Conservation (phyloP, 73 alveolate genomes). For the Tetrahymena elliotti region DNA sequence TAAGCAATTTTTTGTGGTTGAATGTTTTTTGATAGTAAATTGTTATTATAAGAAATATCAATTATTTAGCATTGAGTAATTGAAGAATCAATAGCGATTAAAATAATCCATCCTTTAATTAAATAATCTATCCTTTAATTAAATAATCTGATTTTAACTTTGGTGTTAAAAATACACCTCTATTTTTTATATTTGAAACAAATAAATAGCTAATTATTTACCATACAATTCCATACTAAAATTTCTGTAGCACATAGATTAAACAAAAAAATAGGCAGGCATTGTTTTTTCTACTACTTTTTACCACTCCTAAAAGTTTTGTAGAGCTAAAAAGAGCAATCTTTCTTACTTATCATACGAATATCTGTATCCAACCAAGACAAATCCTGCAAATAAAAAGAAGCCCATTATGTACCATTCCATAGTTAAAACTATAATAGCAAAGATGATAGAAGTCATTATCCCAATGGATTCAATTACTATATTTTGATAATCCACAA, state of each 20-base stretch:
- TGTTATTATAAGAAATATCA: too few species aligned
- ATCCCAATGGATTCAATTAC: neutral
- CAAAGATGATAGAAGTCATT: neutral
- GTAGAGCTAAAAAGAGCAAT: neutral
- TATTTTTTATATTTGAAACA: neutral
- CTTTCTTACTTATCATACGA: neutral
- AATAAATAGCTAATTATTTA: neutral
- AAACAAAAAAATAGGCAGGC: neutral
- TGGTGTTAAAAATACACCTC: neutral
- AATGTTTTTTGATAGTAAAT: too few species aligned
- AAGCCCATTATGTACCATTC: neutral
- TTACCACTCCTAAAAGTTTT: neutral
- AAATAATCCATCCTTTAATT: too few species aligned
- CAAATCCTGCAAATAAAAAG: neutral
- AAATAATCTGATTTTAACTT: neutral
- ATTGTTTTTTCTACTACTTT: neutral
- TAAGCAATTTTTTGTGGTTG: neutral
- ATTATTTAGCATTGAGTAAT: neutral
- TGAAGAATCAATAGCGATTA: neutral
- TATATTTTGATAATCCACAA: neutral
- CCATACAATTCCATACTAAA: neutral
- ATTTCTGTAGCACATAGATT: neutral
- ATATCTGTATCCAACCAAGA: neutral
- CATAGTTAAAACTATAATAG: neutral
- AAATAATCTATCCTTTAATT: neutral